These are phyloP conservation scores for Kazachstania sp. DNA, from an alignment of 1,139 yeast genomes.

Conservation along the genomic window DNA sequence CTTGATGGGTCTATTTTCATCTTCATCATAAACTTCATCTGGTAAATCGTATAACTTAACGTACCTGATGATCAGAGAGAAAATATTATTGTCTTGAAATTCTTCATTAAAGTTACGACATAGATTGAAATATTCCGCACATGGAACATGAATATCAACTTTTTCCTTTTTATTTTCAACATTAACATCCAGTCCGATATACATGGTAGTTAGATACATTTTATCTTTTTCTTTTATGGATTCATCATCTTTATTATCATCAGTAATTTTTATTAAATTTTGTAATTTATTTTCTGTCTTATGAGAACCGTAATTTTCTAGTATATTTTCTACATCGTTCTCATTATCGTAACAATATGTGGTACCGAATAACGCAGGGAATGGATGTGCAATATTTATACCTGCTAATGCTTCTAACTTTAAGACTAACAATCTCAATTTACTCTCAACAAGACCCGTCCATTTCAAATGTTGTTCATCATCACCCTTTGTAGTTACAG, in stretches of 20 bases:
- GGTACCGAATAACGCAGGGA: constrained; percentile 63
- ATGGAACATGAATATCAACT: constrained; percentile 83
- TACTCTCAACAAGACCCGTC: constrained; percentile 91
- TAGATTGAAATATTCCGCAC: constrained; percentile 74
- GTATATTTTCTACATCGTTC: constrained; percentile 45
- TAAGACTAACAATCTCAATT: constrained; percentile 67
- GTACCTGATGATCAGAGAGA: constrained; percentile 58
- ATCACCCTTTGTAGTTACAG: constrained; percentile 63
- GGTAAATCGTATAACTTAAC: constrained; percentile 79
- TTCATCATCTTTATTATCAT: constrained; percentile 31
- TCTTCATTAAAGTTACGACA: constrained; percentile 69
- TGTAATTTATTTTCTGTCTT: constrained; percentile 36
- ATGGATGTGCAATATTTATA: constrained; percentile 81
- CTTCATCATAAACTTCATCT: constrained; percentile 72
- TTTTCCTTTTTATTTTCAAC: constrained; percentile 47
- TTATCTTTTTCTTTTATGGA: constrained; percentile 30
- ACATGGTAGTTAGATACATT: constrained; percentile 66
- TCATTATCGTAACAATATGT: constrained; percentile 46
- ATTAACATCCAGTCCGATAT: constrained; percentile 67
- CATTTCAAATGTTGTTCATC: constrained; percentile 79
- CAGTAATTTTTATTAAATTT: constrained; percentile 31
- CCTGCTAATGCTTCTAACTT: constrained; percentile 74
- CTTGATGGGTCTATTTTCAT: constrained; percentile 64
- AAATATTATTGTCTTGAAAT: constrained; percentile 49
- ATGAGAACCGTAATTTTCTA: constrained; percentile 47